These are phyloP conservation scores for Phytophthora crassamura DNA, from an alignment of 352 stramenopile species.

Conservation along the genomic window DNA sequence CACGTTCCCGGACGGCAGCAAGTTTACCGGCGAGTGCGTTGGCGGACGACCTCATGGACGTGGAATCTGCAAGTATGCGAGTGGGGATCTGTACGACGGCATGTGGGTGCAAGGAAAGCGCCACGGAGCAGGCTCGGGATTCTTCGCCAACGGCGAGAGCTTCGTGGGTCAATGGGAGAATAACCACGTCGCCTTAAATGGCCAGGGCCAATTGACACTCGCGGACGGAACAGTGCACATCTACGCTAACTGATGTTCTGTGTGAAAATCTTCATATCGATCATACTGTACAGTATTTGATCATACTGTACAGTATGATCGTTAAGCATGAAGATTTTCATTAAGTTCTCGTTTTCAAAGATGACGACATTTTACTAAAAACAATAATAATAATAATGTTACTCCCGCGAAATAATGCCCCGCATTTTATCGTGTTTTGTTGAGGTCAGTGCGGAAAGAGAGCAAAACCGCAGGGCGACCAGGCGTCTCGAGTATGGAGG, in stretches of 20 bases:
- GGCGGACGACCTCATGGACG: conserved; percentile 68
- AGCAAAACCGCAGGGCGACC: neutral
- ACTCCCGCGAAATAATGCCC: too few species aligned
- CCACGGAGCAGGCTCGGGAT: conserved; percentile 70
- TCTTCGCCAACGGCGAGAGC: conserved; percentile 76
- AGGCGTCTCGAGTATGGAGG: conserved; percentile 24
- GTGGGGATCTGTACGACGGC: conserved; percentile 85
- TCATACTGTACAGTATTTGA: too few species aligned
- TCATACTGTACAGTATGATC: too few species aligned
- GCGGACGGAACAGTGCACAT: conserved; percentile 78
- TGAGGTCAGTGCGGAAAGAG: conserved; percentile 19
- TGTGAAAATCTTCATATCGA: too few species aligned
- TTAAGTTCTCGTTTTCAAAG: too few species aligned
- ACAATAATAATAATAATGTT: too few species aligned
- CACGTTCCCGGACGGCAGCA: conserved; percentile 74
- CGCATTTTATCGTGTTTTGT: conserved; percentile 3
- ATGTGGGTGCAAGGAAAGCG: conserved; percentile 84
- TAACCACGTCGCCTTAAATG: conserved; percentile 84
- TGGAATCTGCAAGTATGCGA: conserved; percentile 83
- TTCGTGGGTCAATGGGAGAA: conserved; percentile 84
- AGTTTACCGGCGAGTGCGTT: conserved; percentile 76
- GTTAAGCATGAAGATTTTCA: too few species aligned
- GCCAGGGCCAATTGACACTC: conserved; percentile 70
- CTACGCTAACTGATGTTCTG: conserved; percentile 63
- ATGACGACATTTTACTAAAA: too few species aligned